Evolutionary conservation across 257 asterid species (phyloP).

Genomic region (Solanum paucissectum): DNA sequence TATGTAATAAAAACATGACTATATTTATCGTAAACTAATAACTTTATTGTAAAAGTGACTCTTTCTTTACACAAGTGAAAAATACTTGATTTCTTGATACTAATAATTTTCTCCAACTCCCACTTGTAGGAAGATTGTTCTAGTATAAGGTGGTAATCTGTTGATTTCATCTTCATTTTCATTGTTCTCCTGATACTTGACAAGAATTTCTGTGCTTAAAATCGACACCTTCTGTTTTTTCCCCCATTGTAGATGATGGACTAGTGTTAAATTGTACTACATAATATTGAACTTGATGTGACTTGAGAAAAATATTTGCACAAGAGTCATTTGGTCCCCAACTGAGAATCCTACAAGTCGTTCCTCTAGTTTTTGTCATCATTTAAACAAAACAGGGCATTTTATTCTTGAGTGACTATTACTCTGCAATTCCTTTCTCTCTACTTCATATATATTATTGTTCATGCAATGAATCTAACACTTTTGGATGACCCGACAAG

Average conservation of each 20-base stretch:
- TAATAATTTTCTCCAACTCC: not conserved
- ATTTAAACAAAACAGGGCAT: not conserved
- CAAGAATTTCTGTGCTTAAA: not conserved
- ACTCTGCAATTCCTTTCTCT: not conserved
- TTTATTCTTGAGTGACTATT: not conserved
- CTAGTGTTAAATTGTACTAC: not conserved
- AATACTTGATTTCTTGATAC: not conserved
- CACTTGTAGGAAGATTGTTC: not conserved
- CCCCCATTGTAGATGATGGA: not conserved
- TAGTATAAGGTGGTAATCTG: not conserved
- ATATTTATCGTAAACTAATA: too few species aligned
- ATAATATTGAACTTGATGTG: not conserved
- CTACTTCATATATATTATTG: not conserved
- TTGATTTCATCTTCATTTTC: not conserved
- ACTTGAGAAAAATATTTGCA: not conserved
- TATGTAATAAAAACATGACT: too few species aligned
- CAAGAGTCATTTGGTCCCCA: not conserved
- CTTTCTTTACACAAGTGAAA: not conserved
- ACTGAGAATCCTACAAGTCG: not conserved
- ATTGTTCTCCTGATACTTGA: not conserved
- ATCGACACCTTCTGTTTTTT: not conserved
- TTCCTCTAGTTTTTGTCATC: not conserved
- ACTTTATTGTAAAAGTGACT: not conserved
- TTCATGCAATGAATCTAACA: not conserved
- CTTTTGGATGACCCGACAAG: constrained; percentile 15